Evolutionary conservation across 768 basidiomycete species (phyloP).

Genomic region (Calocera cornea): DNA sequence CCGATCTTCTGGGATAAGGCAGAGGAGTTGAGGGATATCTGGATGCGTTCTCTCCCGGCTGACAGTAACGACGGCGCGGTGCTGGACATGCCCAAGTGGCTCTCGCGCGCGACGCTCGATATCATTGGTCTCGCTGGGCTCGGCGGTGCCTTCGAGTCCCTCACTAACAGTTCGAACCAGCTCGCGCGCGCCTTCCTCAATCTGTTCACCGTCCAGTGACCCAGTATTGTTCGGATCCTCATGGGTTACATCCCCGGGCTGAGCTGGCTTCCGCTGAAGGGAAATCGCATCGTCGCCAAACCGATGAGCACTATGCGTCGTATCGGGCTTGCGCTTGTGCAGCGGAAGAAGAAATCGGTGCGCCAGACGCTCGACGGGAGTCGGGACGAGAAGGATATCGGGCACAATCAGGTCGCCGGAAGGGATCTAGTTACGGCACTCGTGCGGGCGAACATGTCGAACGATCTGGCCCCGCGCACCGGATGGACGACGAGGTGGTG

Average conservation of each 20-base stretch:
- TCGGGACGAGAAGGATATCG: constrained; percentile 18
- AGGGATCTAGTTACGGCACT: constrained; percentile 26
- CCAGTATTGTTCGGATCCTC: neutral
- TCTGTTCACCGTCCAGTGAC: constrained; percentile 50
- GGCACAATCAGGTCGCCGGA: constrained; percentile 14
- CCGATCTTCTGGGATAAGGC: constrained; percentile 11
- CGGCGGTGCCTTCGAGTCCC: constrained; percentile 63
- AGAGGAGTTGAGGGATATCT: neutral
- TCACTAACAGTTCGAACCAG: constrained; percentile 64
- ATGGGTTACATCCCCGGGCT: neutral
- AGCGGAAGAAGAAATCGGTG: constrained; percentile 20
- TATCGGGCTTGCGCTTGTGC: constrained; percentile 18
- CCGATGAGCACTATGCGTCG: constrained; percentile 7
- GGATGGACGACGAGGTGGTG: constrained; percentile 25
- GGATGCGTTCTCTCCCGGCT: neutral
- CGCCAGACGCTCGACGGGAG: constrained; percentile 13
- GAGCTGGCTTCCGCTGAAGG: neutral
- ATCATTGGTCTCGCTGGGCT: constrained; percentile 72
- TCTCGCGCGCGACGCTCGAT: constrained; percentile 57
- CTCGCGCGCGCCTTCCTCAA: constrained; percentile 43
- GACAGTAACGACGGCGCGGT: neutral
- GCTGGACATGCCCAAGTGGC: constrained; percentile 50
- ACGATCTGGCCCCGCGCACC: constrained; percentile 22
- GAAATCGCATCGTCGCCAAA: neutral
- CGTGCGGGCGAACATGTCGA: constrained; percentile 27